Evolutionary conservation across 2,329 filamentous ascomycete species (phyloP), one percentile per base, ranked within the genome.

Genomic region (Leptographium radiaticola): DNA sequence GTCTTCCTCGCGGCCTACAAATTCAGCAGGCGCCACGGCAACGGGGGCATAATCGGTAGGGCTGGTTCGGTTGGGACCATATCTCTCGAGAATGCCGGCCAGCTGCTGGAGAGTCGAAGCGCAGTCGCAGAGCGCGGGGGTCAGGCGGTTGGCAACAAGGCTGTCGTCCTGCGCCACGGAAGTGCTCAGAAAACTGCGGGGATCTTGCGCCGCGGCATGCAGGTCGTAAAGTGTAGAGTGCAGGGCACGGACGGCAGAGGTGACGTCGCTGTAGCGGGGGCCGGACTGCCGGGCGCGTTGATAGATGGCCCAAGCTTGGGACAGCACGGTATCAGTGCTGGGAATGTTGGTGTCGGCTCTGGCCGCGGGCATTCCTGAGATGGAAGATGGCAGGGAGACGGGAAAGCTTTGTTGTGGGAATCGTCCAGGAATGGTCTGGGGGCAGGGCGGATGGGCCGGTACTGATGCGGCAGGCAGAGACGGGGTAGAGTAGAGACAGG

Each of bases 221-320:
- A 84, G 68, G 59, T 82, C 75, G 53, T 77, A 75, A 8, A 84
- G 68, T 13, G 75, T 74, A 7, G 72, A 72, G 59, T 83, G 75
- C 43, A 84, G 68, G 45, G 69, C 70, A 53, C 73, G 74, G 42
- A 83, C 72, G 39, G 74, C 72, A 15, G 66, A 62, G 15, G 76
- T 71, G 48, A 79, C 69, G 46, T 75, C 70, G 53, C 69, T 69
- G 55, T 80, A 77, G 44, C 75, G 70, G 3, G 70, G 66, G 16
- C 73, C 71, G 3, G 74, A 70, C 31, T 70, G 67, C 58, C 74
- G 74, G 51, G 75, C 72, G 56, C 76, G 75, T 52, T 76, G 71
- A 62, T 77, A 80, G 16, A 83, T 70, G 49, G 72, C 71, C 48
- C 75, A 73, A 48, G 78, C 77, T 60, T 76, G 75, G 55, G 71